Evolutionary conservation across 108 stramenopile species (phyloP), one percentile per base, ranked within the genome.

Genomic region (Cyclotella cryptica): DNA sequence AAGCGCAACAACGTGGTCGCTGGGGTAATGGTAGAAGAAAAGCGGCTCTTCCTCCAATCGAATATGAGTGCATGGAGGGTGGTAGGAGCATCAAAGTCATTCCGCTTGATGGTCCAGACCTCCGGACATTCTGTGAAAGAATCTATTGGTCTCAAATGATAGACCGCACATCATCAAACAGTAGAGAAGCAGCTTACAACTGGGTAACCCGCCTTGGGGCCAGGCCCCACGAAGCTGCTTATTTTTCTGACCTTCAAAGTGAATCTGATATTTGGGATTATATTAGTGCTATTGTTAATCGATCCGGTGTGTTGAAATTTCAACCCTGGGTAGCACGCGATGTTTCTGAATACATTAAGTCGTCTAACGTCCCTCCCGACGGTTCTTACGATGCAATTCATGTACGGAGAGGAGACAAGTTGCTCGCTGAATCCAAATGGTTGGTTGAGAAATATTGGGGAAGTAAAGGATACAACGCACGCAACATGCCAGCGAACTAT

Each of bases 281-380:
- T 47, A 30, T 77, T n/a, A 22, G 46, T 5, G 77, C 68, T 43
- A 43, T 77, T 1, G 28, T 77, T 19, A 45, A 54, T 4, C 68
- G 77, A 26, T 69, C 68, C 10, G 77, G 62, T 54, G 10, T 77
- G 17, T 15, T 77, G 10, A 68, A 60, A 10, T 77, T 77, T 54
- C 77, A 77, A 39, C 69, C 77, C 4, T 77, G 77, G 77, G 66
- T 77, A 40, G 77, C 68, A n/a, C 45, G 77, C 1, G 77, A 77
- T 64, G 77, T 69, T 9, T 45, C 46, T 18, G 41, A 62, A 39
- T 67, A 61, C 60, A 61, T 77, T 41, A 42, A 70, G 43, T 10
- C 51, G 12, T 41, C 52, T 19, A 22, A 43, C 45, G 57, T 76
- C 28, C 66, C 66, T 17, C 54, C 60, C 0, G 45, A 58, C 59